Base-by-base conservation (phyloP, 2,329 filamentous ascomycete genomes). In the Dothistroma pini region DNA sequence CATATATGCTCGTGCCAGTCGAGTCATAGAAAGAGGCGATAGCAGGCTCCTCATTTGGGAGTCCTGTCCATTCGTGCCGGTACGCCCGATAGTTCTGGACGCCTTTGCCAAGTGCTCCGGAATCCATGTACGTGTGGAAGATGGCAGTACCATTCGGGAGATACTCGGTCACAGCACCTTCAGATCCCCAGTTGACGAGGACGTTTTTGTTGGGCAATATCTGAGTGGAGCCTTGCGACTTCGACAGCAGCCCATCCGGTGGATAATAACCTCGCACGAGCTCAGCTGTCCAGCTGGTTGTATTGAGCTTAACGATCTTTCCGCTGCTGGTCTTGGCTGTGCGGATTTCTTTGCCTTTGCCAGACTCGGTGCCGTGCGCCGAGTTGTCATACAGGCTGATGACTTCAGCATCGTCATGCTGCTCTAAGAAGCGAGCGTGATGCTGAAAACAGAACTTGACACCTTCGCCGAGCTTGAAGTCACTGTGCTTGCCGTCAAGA, bases 181-280 rank as follows among this genome's bases (percentile, higher is more conserved):
- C 61, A 34, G 73, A 68, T 2, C 83, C 82, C 81, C 82, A 86
- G 60, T 81, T 80, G 22, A 85, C 77, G 14, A 85, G 69, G 6
- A 79, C 78, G 58, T 83, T 81, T 22, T 78, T 79, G 48, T 79
- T 79, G 4, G 44, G 52, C 2, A 60, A 32, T 12, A 60, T 38
- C 32, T 60, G 47, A 21, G 48, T 60, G 58, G 75, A 78, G 0
- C 78, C 78, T 62, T 81, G 78, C 0, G 80, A 81, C 48, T 76
- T 78, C 41, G 80, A 76, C 0, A 77, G 72, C 7, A 83, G 72
- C 8, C 64, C 68, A 35, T 61, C 50, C 5, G 63, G 61, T 11
- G 59, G 61, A 41, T 60, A 61, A 41, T 56, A 67, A 8, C 44
- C 54, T 38, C 35, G 48, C 7, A 63, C 51, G 7, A 65, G 59